Percentiles rank a stretch among this genome's conserved stretches.
These are phyloP conservation scores for Boletales sp. DNA, from an alignment of 768 basidiomycete genomes.

Conservation along the genomic window DNA sequence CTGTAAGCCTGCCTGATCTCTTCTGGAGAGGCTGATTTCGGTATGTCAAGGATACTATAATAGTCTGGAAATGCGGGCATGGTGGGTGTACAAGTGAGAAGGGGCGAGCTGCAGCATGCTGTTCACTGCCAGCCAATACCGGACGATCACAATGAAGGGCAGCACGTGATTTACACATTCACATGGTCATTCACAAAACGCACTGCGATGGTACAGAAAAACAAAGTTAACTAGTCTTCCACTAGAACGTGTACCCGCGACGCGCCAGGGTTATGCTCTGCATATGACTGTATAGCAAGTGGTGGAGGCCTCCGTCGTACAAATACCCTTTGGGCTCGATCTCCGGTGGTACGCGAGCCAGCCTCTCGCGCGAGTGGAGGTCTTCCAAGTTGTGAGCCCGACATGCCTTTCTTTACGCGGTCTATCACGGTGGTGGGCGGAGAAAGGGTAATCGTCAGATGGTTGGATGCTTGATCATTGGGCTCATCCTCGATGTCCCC, in stretches of 20 bases:
- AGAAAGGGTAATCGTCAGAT: slow-evolving; percentile 20
- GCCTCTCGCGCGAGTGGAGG: slow-evolving; percentile 28
- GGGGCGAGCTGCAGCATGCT: slow-evolving; percentile 10
- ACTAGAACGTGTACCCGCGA: slow-evolving; percentile 11
- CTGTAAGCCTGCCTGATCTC: slow-evolving; percentile 77
- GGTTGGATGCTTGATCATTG: slow-evolving; percentile 6
- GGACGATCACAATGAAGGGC: not conserved
- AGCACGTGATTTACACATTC: slow-evolving; percentile 9
- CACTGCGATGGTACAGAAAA: not conserved
- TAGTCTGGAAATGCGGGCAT: slow-evolving; percentile 84
- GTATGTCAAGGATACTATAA: slow-evolving; percentile 58
- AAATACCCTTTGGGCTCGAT: slow-evolving; percentile 22
- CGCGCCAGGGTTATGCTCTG: slow-evolving; percentile 3
- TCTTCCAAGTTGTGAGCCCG: slow-evolving; percentile 16
- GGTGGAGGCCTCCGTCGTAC: slow-evolving; percentile 46
- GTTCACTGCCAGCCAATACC: not conserved
- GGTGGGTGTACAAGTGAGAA: slow-evolving; percentile 20
- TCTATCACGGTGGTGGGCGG: slow-evolving; percentile 9
- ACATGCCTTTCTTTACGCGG: slow-evolving; percentile 22
- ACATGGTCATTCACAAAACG: not conserved
- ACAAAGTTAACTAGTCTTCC: slow-evolving; percentile 9
- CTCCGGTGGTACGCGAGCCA: slow-evolving; percentile 24
- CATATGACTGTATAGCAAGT: slow-evolving; percentile 17
- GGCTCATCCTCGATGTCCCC: not conserved
- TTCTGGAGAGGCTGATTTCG: slow-evolving; percentile 58